Conservation (phyloP, 208 protist species). For the Leishmania tropica region DNA sequence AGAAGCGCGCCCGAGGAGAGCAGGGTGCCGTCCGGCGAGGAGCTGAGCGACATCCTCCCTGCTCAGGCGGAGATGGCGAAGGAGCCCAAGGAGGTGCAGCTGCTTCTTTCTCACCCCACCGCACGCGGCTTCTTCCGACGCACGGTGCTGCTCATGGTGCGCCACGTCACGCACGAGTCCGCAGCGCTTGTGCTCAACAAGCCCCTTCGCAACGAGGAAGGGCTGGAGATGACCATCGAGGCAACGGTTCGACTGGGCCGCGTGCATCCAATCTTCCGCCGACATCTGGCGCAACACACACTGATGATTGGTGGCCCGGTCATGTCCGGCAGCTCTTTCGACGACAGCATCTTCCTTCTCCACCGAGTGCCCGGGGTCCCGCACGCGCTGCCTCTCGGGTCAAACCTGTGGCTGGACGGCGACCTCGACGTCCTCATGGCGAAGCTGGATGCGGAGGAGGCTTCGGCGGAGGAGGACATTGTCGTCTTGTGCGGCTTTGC, state of each 20-base stretch:
- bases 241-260: conserved; percentile 47
- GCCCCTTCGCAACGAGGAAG: conserved; percentile 61
- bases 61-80: conserved; percentile 15
- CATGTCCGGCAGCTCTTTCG: conserved; percentile 60
- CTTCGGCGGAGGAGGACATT: conserved; percentile 59
- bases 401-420: conserved; percentile 72
- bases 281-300: conserved; percentile 63
- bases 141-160: conserved; percentile 73
- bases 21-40: conserved; percentile 10
- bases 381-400: conserved; percentile 56
- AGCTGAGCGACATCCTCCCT: conserved; percentile 16
- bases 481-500: conserved; percentile 79
- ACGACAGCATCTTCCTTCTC: conserved; percentile 72
- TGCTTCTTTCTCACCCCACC: conserved; percentile 77
- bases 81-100: conserved; percentile 57
- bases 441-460: conserved; percentile 59
- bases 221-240: conserved; percentile 48
- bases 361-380: conserved; percentile 71
- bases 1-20: conserved; percentile 3
- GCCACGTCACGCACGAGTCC: conserved; percentile 55
- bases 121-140: conserved; percentile 68
- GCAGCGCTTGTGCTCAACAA: conserved; percentile 81
- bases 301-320: conserved; percentile 86
- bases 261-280: conserved; percentile 66
- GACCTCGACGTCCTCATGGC: conserved; percentile 65